phyloP scores from a whole-genome alignment of 768 basidiomycete species.

The Mycena rebaudengoi region DNA sequence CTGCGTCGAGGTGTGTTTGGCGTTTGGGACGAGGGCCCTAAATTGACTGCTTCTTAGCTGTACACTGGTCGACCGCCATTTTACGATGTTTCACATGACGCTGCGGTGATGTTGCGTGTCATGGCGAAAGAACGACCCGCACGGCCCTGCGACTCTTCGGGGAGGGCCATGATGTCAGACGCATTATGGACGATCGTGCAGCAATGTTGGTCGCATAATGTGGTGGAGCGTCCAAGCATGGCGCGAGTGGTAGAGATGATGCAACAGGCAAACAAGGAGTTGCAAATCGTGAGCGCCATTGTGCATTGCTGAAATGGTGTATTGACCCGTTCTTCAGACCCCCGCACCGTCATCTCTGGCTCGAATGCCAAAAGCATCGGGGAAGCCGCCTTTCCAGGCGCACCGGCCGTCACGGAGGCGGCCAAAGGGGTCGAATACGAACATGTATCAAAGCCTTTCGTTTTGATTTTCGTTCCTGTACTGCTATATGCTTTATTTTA shows the following conservation, averaged over 20 bases:
- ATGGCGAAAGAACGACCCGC: slow-evolving; percentile 28
- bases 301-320: background rate
- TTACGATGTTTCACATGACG: slow-evolving; percentile 25
- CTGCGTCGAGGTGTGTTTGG: slow-evolving; percentile 30
- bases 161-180: slow-evolving; percentile 19
- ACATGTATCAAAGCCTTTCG: slow-evolving; percentile 18
- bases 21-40: background rate
- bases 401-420: slow-evolving; percentile 19
- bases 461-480: slow-evolving; percentile 4
- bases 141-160: slow-evolving; percentile 19
- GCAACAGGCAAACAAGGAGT: slow-evolving; percentile 18
- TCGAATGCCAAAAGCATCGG: slow-evolving; percentile 6
- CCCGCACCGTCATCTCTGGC: background rate
- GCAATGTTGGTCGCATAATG: slow-evolving; percentile 25
- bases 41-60: slow-evolving; percentile 14
- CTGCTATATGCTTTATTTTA: slow-evolving; percentile 6
- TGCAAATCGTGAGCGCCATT: background rate
- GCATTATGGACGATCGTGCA: slow-evolving; percentile 26
- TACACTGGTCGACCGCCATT: slow-evolving; percentile 32
- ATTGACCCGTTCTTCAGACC: background rate
- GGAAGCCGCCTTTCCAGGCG: slow-evolving; percentile 2
- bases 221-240: slow-evolving; percentile 22
- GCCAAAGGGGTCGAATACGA: slow-evolving; percentile 7
- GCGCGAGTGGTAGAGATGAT: slow-evolving; percentile 25
- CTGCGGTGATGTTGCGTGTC: slow-evolving; percentile 30